Base-by-base conservation (phyloP, 1,139 yeast genomes). In the Taphrina wiesneri region DNA sequence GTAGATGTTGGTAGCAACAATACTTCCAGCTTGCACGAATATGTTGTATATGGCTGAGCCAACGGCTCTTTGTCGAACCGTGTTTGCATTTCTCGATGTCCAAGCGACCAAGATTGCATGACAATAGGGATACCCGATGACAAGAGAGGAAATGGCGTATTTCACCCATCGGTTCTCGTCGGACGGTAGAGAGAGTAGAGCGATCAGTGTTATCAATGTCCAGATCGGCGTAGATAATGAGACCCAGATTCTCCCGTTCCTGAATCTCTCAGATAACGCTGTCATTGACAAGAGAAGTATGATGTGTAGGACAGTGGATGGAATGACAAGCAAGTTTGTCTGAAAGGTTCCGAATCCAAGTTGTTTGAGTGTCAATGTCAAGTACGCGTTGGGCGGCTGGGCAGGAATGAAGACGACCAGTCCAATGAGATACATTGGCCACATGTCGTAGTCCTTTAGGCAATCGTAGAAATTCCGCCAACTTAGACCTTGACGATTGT, bases 1-100 rank as follows among this genome's bases (percentile, higher is more conserved):
- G 74, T 86, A 87, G 26, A 86, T 79, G 70, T 85, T 83, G n/a
- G 83, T 77, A 1, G 82, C 77, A 9, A 82, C 77, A 64, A 86
- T 82, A 53, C 57, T 32, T 23, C 86, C 86, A 0, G 82, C 74
- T 73, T 86, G 90, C 0, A 83, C 85, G 70, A 79, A 79, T 77
- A 86, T 85, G 72, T 86, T 87, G 74, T 85, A 85, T 41, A 86
- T 68, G 0, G 91, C 86, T 2, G 87, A 81, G 28, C 85, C 79
- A 11, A 86, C 82, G 0, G 90, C 82, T 71, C 91, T 78, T 5
- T 83, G 78, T 53, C 85, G 76, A 30, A 86, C 60, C 4, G 63
- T 32, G 4, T 51, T 46, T 17, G 63, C 54, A 25, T 59, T 59
- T 30, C 53, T 45, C 9, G 39, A 32, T 5, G 54, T 59, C 63